Evolutionary conservation across 441 rosid species (phyloP).

Genomic region (Sinapis alba): DNA sequence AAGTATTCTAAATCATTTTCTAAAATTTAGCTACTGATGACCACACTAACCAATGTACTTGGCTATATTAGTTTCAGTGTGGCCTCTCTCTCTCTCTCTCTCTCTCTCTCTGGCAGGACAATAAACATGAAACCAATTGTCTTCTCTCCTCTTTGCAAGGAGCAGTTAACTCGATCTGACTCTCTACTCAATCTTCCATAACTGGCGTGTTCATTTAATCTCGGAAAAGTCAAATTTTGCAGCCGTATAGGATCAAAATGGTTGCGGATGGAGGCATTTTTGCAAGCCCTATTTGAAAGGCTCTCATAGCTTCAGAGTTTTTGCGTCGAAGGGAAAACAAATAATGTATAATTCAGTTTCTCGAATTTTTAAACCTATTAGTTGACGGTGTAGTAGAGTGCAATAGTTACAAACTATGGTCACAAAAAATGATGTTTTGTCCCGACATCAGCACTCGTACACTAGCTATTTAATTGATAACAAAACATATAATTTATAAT

Average conservation of each 20-base stretch:
- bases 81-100: background rate
- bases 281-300: background rate
- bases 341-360: no score
- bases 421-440: no score
- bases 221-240: background rate
- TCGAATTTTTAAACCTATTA: no score
- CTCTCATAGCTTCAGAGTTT: no score
- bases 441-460: no score
- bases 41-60: background rate
- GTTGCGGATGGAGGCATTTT: background rate
- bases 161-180: background rate
- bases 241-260: background rate
- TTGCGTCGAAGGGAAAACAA: no score
- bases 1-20: background rate
- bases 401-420: no score
- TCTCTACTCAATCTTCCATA: background rate
- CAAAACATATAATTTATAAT: no score
- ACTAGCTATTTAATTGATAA: no score
- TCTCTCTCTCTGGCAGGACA: background rate
- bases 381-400: no score
- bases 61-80: background rate
- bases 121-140: background rate
- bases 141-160: background rate
- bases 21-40: background rate
- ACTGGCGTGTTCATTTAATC: background rate